Evolutionary conservation across 2,329 filamentous ascomycete genomes (phyloP).

Genomic region (Trichoderma brevicompactum): DNA sequence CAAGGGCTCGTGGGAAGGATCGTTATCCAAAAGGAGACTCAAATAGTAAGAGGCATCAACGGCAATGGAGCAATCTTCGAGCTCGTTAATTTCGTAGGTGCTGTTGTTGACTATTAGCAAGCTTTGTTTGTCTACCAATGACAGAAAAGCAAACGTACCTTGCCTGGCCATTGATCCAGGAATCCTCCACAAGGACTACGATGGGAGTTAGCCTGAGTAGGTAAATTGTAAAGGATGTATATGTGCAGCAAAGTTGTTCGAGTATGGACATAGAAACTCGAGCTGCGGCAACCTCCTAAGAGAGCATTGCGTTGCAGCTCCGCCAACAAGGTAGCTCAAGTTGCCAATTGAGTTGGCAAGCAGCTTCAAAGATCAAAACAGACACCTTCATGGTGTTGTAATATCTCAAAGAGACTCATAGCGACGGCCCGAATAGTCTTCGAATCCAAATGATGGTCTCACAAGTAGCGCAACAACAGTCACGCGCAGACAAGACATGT

Average conservation of each 20-base stretch:
- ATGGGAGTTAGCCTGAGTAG: slow-evolving; percentile 15
- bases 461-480: slow-evolving; percentile 16
- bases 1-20: slow-evolving; percentile 79
- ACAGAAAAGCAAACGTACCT: slow-evolving; percentile 37
- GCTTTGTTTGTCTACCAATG: neutral
- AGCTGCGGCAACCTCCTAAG: neutral
- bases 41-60: slow-evolving; percentile 93
- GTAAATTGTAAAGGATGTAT: neutral
- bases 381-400: neutral
- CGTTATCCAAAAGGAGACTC: slow-evolving; percentile 72
- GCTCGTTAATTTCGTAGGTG: slow-evolving; percentile 67
- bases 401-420: neutral
- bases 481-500: neutral
- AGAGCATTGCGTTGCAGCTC: neutral
- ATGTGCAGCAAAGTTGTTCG: neutral
- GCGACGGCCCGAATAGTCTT: neutral
- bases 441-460: neutral
- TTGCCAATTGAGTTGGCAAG: slow-evolving; percentile 19
- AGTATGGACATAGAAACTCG: neutral
- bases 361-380: slow-evolving; percentile 1
- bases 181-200: slow-evolving; percentile 46
- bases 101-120: slow-evolving; percentile 39
- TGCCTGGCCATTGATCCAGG: slow-evolving; percentile 47
- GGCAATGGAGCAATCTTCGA: slow-evolving; percentile 76
- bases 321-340: neutral